phyloP scores from a whole-genome alignment of 2,329 filamentous ascomycete species.

The Fusarium buharicum region DNA sequence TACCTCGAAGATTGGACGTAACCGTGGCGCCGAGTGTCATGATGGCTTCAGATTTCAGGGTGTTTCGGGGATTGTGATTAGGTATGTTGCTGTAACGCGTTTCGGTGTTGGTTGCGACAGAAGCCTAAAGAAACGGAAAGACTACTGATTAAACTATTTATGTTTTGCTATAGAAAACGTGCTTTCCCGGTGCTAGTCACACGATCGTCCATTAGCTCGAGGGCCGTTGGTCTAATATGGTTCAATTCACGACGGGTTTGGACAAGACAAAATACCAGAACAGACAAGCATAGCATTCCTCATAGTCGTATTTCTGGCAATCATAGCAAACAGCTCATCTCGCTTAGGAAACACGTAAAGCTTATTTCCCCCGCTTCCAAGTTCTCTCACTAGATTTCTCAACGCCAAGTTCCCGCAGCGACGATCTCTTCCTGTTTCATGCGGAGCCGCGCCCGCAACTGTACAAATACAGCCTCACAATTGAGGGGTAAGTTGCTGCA shows the following conservation, averaged over 20 bases:
- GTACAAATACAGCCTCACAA: background rate
- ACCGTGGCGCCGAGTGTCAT: conserved; percentile 35
- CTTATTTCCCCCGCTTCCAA: background rate
- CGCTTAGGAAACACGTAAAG: background rate
- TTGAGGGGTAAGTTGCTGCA: background rate
- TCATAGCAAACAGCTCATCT: background rate
- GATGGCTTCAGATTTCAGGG: background rate
- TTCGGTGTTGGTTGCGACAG: too few relatives aligned
- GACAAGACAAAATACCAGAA: background rate
- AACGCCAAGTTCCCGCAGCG: background rate
- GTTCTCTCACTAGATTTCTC: background rate
- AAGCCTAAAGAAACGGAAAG: background rate
- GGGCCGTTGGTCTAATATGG: background rate
- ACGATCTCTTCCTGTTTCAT: background rate
- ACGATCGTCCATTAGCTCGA: too few relatives aligned
- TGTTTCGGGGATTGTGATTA: background rate
- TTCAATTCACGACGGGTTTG: background rate
- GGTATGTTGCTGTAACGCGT: background rate
- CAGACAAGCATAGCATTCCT: background rate
- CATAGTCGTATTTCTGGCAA: background rate
- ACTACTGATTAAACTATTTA: conserved; percentile 6
- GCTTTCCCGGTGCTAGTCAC: too few relatives aligned
- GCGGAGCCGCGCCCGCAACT: conserved; percentile 36
- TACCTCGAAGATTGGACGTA: conserved; percentile 30
- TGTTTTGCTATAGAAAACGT: background rate